Conservation (phyloP, 768 basidiomycete genomes). For the Rhodotorula taiwanensis region DNA sequence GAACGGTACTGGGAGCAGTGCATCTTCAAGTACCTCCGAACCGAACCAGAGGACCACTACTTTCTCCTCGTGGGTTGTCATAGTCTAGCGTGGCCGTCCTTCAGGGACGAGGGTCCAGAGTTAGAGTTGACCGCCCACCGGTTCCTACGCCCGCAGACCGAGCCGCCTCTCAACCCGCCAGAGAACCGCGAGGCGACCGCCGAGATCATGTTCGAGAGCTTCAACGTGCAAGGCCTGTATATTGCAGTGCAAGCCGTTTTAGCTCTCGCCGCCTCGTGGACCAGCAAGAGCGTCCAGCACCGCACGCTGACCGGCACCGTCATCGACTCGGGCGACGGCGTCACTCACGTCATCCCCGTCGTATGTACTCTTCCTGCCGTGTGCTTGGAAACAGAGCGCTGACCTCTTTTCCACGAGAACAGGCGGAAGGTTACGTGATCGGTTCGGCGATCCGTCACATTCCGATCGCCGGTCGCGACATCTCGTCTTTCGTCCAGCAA, state of each 20-base stretch:
- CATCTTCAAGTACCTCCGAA: constrained; percentile 98
- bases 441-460: constrained; percentile 98
- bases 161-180: constrained; percentile 93
- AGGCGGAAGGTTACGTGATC: constrained; percentile 96
- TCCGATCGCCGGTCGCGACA: constrained; percentile 95
- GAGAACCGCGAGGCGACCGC: constrained; percentile 99
- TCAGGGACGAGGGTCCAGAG: too few species aligned
- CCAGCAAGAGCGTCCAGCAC: constrained; percentile 59
- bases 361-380: constrained; percentile 35
- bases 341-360: constrained; percentile 84
- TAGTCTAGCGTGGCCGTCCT: background rate
- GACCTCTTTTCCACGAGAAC: constrained; percentile 47
- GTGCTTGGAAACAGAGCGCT: background rate
- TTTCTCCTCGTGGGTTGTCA: constrained; percentile 73
- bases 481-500: constrained; percentile 91
- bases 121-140: too few species aligned
- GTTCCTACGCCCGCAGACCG: constrained; percentile 60
- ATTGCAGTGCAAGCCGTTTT: constrained; percentile 98
- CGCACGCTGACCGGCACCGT: constrained; percentile 63
- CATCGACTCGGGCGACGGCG: constrained; percentile 98
- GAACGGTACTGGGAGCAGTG: constrained; percentile 99
- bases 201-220: constrained; percentile 99
- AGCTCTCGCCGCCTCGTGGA: constrained; percentile 95
- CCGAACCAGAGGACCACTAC: constrained; percentile 98
- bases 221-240: constrained; percentile 97